Evolutionary conservation across 2,329 filamentous ascomycete species (phyloP).

Genomic region (Colletotrichum sp.): DNA sequence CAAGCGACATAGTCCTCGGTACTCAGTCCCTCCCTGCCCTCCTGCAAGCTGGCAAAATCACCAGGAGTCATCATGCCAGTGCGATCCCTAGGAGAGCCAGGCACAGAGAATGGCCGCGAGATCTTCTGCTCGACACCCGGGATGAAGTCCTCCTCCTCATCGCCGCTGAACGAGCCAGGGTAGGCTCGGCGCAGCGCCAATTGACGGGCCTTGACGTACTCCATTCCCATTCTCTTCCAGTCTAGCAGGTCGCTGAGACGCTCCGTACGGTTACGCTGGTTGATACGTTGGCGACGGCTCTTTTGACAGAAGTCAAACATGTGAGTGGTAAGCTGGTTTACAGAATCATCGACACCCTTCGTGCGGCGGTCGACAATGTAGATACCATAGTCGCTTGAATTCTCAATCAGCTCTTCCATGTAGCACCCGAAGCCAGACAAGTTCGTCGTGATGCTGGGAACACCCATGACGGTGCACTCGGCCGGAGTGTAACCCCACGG

Average conservation of each 20-base stretch:
- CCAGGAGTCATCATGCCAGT: constrained; percentile 99
- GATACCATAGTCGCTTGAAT: constrained; percentile 96
- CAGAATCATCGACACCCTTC: constrained; percentile 96
- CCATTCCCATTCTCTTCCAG: constrained; percentile 99
- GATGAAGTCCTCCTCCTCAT: constrained; percentile 89
- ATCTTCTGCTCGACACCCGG: constrained; percentile 95
- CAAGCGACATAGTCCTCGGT: constrained; percentile 98
- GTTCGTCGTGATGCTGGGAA: constrained; percentile 97
- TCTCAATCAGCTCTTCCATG: constrained; percentile 99
- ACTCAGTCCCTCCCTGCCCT: constrained; percentile 88
- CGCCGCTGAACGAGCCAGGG: constrained; percentile 80
- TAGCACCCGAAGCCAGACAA: constrained; percentile 98
- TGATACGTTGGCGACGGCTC: constrained; percentile 95
- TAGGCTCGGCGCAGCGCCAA: constrained; percentile 91
- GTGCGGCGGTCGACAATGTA: constrained; percentile 96
- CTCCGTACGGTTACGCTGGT: constrained; percentile 97
- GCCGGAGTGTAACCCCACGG: constrained; percentile 99
- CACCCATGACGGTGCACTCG: constrained; percentile 98
- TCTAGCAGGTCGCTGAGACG: constrained; percentile 92
- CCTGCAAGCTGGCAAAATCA: constrained; percentile 95
- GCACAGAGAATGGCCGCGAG: constrained; percentile 89
- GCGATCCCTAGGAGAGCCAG: constrained; percentile 88
- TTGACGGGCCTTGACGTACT: constrained; percentile 97
- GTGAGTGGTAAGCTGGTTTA: constrained; percentile 89
- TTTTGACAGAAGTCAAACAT: constrained; percentile 97